Conservation (phyloP, 257 asterid genomes). For the Przewalskia tangutica region DNA sequence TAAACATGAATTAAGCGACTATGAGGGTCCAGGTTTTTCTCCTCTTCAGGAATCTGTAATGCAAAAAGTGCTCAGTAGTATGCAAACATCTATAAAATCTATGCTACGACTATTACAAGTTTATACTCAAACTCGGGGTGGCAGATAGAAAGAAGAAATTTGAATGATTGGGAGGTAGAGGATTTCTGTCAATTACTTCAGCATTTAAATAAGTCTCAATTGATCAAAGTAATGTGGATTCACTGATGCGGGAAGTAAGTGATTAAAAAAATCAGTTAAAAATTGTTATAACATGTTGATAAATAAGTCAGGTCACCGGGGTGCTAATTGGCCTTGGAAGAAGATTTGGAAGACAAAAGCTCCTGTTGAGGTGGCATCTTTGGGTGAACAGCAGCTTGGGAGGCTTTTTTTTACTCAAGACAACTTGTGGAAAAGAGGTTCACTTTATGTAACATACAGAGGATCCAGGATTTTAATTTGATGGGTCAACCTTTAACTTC, state of each 20-base stretch:
- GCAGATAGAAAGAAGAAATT: neutral
- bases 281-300: neutral
- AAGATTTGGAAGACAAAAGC: neutral
- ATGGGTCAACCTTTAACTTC: no score
- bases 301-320: neutral
- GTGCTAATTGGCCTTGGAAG: neutral
- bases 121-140: neutral
- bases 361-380: neutral
- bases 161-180: neutral
- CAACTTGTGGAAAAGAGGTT: neutral
- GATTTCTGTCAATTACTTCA: neutral
- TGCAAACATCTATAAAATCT: neutral
- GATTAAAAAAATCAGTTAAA: neutral
- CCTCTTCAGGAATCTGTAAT: slow-evolving; percentile 62
- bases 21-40: slow-evolving; percentile 43
- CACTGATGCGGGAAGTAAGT: neutral
- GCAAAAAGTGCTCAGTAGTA: neutral
- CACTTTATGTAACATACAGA: no score
- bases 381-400: neutral
- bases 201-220: neutral
- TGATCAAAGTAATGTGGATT: neutral
- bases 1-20: slow-evolving; percentile 45
- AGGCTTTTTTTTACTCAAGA: neutral
- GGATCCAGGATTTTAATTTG: no score
- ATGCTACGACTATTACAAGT: neutral